Evolutionary conservation across 2,329 filamentous ascomycete genomes (phyloP).

Genomic region (Acarospora socialis): DNA sequence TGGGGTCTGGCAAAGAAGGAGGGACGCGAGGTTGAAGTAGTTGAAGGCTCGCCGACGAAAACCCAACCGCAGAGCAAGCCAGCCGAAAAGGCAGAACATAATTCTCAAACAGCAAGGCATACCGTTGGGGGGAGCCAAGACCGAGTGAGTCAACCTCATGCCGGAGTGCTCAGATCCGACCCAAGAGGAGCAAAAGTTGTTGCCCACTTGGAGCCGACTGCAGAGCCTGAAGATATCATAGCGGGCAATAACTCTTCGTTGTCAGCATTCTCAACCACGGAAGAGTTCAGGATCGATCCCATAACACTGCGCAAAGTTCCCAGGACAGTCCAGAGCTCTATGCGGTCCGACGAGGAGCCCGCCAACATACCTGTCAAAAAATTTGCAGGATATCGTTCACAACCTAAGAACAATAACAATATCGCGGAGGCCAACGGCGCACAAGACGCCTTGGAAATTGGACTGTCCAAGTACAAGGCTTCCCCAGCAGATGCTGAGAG

Average conservation of each 20-base stretch:
- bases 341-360: neutral
- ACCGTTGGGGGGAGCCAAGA: neutral
- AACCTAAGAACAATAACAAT: too few species aligned
- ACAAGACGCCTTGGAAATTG: too few species aligned
- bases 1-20: neutral
- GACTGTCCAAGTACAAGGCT: too few species aligned
- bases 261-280: neutral
- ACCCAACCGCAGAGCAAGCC: neutral
- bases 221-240: too few species aligned
- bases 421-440: too few species aligned
- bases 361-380: conserved; percentile 5
- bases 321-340: conserved; percentile 1
- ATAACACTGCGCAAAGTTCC: conserved; percentile 16
- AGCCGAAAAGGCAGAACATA: neutral
- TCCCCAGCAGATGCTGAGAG: too few species aligned
- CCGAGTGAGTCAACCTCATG: neutral
- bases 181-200: too few species aligned
- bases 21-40: neutral
- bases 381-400: conserved; percentile 3
- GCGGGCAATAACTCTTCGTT: too few species aligned
- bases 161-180: too few species aligned
- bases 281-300: conserved; percentile 15
- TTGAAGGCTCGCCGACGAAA: neutral
- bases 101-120: neutral
- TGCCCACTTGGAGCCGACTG: too few species aligned